Percentiles rank a stretch among this genome's conserved stretches.
Conservation (phyloP, 306 rosid species). For the Carpinus viminea region DNA sequence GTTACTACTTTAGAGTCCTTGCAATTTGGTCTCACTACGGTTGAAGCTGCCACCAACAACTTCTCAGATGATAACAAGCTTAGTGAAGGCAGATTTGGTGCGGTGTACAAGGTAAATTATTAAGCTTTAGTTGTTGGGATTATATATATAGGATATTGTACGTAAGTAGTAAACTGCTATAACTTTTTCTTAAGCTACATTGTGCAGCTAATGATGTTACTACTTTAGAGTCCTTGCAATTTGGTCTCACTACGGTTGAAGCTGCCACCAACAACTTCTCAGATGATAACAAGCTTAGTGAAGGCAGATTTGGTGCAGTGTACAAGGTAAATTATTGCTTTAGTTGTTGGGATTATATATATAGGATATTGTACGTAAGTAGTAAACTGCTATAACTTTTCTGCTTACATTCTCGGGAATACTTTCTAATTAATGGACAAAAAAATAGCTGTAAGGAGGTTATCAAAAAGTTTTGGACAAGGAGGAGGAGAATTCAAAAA, state of each 20-base stretch:
- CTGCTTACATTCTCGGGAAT: too few relatives aligned
- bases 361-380: too few relatives aligned
- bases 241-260: slow-evolving; percentile 9
- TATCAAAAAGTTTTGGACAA: too few relatives aligned
- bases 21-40: slow-evolving; percentile 7
- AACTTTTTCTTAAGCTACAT: too few relatives aligned
- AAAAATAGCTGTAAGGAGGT: too few relatives aligned
- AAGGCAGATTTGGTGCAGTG: slow-evolving; percentile 38
- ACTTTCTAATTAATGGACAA: too few relatives aligned
- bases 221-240: slow-evolving; percentile 23
- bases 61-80: slow-evolving; percentile 23
- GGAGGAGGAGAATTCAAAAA: too few relatives aligned
- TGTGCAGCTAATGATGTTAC: slow-evolving; percentile 24
- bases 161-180: too few relatives aligned
- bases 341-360: too few relatives aligned
- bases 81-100: slow-evolving; percentile 40
- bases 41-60: slow-evolving; percentile 27
- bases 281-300: slow-evolving; percentile 16
- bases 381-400: too few relatives aligned
- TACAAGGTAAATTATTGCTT: slow-evolving; percentile 23
- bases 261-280: slow-evolving; percentile 34
- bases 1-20: slow-evolving; percentile 18
- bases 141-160: too few relatives aligned
- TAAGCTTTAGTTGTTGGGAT: too few relatives aligned
- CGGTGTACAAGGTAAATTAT: slow-evolving; percentile 25